Evolutionary conservation across 1,284 basidiomycete genomes (phyloP).

Genomic region (Lentinus polychrous): DNA sequence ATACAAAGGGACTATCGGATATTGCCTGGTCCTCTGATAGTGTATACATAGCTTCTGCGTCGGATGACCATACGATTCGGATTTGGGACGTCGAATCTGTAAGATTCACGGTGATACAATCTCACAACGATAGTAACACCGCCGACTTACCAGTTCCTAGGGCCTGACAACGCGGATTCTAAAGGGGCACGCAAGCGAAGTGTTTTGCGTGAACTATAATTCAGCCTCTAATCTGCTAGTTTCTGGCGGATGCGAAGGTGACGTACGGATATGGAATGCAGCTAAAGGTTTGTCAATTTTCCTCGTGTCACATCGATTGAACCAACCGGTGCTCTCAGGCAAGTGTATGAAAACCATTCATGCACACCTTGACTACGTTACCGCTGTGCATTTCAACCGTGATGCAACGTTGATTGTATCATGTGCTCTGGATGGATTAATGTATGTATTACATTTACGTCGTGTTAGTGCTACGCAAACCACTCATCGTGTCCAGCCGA

Average conservation of each 20-base stretch:
- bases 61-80: slow-evolving; percentile 81
- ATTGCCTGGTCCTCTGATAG: slow-evolving; percentile 84
- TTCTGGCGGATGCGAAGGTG: slow-evolving; percentile 90
- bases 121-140: neutral
- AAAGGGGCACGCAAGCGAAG: slow-evolving; percentile 81
- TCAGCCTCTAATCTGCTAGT: slow-evolving; percentile 82
- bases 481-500: slow-evolving; percentile 49
- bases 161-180: slow-evolving; percentile 62
- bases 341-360: slow-evolving; percentile 79
- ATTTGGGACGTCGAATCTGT: slow-evolving; percentile 83
- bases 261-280: slow-evolving; percentile 89
- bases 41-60: slow-evolving; percentile 78
- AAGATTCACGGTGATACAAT: slow-evolving; percentile 23
- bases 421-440: slow-evolving; percentile 87
- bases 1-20: slow-evolving; percentile 82
- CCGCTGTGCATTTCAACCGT: slow-evolving; percentile 88
- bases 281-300: slow-evolving; percentile 51
- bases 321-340: slow-evolving; percentile 34
- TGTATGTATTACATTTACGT: slow-evolving; percentile 48
- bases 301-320: neutral
- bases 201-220: slow-evolving; percentile 91
- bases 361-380: slow-evolving; percentile 93
- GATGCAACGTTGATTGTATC: slow-evolving; percentile 91
- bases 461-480: too few species aligned
- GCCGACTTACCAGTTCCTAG: slow-evolving; percentile 29